phyloP scores from a whole-genome alignment of 2,329 filamentous ascomycete species.

The Grosmannia clavigera region DNA sequence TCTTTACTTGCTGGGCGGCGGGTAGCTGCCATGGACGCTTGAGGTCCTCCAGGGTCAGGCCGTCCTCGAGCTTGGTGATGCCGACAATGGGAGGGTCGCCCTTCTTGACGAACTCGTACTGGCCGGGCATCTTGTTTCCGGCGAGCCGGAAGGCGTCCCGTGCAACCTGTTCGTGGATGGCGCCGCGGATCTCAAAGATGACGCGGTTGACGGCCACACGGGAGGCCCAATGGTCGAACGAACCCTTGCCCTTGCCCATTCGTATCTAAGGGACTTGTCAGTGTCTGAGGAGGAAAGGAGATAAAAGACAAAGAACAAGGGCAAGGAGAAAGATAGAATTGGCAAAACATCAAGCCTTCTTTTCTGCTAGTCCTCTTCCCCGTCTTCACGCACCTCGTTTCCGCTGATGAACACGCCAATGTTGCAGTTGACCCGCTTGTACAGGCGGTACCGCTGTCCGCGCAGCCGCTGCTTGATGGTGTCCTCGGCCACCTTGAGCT shows the following conservation, averaged over 20 bases:
- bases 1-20: neutral
- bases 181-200: constrained; percentile 82
- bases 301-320: too few species aligned
- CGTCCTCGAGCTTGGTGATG: constrained; percentile 74
- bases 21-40: constrained; percentile 60
- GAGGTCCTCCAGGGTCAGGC: constrained; percentile 70
- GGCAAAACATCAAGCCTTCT: neutral
- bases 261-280: constrained; percentile 46
- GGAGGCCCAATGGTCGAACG: constrained; percentile 91
- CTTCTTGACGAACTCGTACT: constrained; percentile 90
- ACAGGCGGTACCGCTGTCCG: constrained; percentile 85
- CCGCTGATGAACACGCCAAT: constrained; percentile 92
- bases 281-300: constrained; percentile 1
- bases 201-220: constrained; percentile 84
- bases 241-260: constrained; percentile 99
- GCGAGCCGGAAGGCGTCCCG: constrained; percentile 88
- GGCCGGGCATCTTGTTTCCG: constrained; percentile 82
- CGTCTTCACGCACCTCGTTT: constrained; percentile 55
- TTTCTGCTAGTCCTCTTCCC: too few species aligned
- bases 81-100: constrained; percentile 84
- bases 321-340: neutral
- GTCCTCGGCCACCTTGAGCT: constrained; percentile 84
- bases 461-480: constrained; percentile 81
- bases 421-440: constrained; percentile 82
- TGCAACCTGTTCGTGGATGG: constrained; percentile 88